Percentiles rank a stretch among this genome's conserved stretches.
Conservation (phyloP, 495 filamentous ascomycete genomes). For the Penicillium riverlandense region DNA sequence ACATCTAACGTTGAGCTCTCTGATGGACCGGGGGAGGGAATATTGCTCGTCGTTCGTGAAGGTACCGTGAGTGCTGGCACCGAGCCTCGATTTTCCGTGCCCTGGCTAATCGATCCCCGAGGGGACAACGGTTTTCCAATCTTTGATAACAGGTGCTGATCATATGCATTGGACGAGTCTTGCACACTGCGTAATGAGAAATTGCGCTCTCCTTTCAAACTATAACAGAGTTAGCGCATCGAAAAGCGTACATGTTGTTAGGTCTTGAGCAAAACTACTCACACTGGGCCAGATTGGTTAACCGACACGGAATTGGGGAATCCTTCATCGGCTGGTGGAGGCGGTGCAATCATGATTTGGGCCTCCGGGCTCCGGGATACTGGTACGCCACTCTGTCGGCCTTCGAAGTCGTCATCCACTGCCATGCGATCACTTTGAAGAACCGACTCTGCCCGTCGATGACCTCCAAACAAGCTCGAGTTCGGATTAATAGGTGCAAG, state of each 20-base stretch:
- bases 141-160: slow-evolving; percentile 71
- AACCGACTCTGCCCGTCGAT: slow-evolving; percentile 26
- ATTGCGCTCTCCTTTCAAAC: slow-evolving; percentile 52
- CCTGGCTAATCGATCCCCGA: slow-evolving; percentile 45
- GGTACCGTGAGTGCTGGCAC: slow-evolving; percentile 42
- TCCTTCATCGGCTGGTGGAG: slow-evolving; percentile 35
- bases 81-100: slow-evolving; percentile 45
- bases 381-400: slow-evolving; percentile 22
- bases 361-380: slow-evolving; percentile 27
- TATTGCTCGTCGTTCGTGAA: slow-evolving; percentile 29
- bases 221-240: slow-evolving; percentile 11
- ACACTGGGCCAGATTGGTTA: slow-evolving; percentile 41
- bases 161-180: slow-evolving; percentile 65
- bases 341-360: slow-evolving; percentile 42
- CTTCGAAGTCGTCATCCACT: slow-evolving; percentile 30
- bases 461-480: slow-evolving; percentile 48
- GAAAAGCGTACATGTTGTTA: too few species aligned
- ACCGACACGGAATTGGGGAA: slow-evolving; percentile 36
- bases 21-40: slow-evolving; percentile 39
- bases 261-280: slow-evolving; percentile 3
- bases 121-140: slow-evolving; percentile 58
- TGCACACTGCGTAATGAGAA: slow-evolving; percentile 50
- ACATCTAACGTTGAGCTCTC: slow-evolving; percentile 36
- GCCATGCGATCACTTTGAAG: slow-evolving; percentile 30
- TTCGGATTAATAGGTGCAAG: slow-evolving; percentile 44